Conservation (phyloP, 495 filamentous ascomycete genomes). For the Annulohypoxylon stygium region DNA sequence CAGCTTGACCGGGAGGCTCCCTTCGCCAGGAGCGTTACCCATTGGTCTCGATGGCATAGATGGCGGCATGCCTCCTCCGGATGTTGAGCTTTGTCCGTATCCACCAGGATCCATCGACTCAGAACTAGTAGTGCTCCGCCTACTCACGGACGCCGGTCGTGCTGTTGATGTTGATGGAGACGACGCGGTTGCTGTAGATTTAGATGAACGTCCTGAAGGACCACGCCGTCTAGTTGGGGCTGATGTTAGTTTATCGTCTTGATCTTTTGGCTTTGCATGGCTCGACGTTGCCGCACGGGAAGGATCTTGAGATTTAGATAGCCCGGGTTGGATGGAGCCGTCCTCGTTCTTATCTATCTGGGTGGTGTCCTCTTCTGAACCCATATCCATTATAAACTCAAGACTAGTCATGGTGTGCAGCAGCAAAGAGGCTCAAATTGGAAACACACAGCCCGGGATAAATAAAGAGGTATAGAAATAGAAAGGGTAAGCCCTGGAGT, state of each 20-base stretch:
- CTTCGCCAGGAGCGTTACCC: slow-evolving; percentile 46
- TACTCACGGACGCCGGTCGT: slow-evolving; percentile 52
- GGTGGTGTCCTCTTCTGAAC: slow-evolving; percentile 54
- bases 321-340: slow-evolving; percentile 49
- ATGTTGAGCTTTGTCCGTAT: slow-evolving; percentile 52
- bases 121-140: slow-evolving; percentile 58
- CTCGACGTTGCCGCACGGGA: slow-evolving; percentile 51
- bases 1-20: slow-evolving; percentile 63
- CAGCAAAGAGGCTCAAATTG: slow-evolving; percentile 55
- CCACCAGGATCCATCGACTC: slow-evolving; percentile 61
- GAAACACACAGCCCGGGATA: slow-evolving; percentile 58
- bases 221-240: slow-evolving; percentile 48
- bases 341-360: slow-evolving; percentile 52
- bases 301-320: slow-evolving; percentile 56
- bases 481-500: slow-evolving; percentile 47
- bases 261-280: slow-evolving; percentile 43
- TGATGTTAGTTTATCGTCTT: slow-evolving; percentile 47
- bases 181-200: slow-evolving; percentile 43
- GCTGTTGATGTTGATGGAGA: slow-evolving; percentile 49
- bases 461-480: slow-evolving; percentile 56
- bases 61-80: slow-evolving; percentile 50
- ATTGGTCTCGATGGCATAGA: slow-evolving; percentile 58
- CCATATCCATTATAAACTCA: slow-evolving; percentile 63
- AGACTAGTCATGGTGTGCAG: slow-evolving; percentile 61
- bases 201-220: slow-evolving; percentile 46